Base-by-base conservation (phyloP, 176 grass and related monocot species). In the Elaeis guineensis region DNA sequence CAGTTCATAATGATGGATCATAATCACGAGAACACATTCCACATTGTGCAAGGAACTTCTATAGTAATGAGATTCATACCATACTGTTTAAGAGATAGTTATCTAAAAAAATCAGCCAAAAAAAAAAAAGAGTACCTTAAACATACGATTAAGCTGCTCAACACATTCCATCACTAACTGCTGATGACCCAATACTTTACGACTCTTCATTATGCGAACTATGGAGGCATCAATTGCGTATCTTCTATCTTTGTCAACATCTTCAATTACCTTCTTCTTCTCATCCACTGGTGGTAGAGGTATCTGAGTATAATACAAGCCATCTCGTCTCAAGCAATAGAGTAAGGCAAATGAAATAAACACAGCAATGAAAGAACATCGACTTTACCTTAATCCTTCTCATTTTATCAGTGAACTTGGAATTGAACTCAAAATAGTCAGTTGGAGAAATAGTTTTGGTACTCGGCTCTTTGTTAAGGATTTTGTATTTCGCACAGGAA, bases 401-500 rank as follows among this genome's bases (percentile, higher is more conserved):
- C 93, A 92, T 92, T 66, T 75, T 92, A 26, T 98, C 84, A 11
- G 84, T 83, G 58, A 98, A 98, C 73, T 92, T 98, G 28, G 81
- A 89, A 75, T 98, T 98, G 66, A 98, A 98, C 72, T 79, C 84
- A 51, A 98, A 98, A 44, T 75, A 54, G 14, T 97, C 87, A 15
- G 65, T 91, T 14, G 80, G 72, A 2, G 84, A 97, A 30, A 97
- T 97, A 52, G 69, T 57, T 75, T 89, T 91, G 17, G 85, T 90
- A 77, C 78, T 81, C 57, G 87, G 87, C 49, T 88, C 87, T 60
- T 97, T 97, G 59, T 72, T 85, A 49, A 97, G 84, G 71, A 97
- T 97, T 73, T 97, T 97, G 75, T 97, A 91, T 58, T 89, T 97
- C 0, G 87, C 92, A 9, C 87, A 91, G 49, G 84, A 91, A 21